These are phyloP conservation scores for Ogataea degrootiae DNA, from an alignment of 805 yeast species.

Conservation along the genomic window DNA sequence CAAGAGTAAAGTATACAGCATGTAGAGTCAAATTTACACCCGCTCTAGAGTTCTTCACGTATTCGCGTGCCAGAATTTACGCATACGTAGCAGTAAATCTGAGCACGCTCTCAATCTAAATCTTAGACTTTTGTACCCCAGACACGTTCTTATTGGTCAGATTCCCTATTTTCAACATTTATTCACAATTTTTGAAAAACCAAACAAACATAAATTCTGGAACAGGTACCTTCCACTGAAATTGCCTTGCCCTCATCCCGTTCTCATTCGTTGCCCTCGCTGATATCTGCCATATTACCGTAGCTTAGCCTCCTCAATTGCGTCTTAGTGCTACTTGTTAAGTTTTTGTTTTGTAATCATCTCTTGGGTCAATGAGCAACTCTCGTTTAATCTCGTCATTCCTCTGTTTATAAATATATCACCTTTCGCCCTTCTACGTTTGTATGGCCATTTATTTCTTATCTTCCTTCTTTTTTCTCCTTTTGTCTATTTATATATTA, in stretches of 20 bases:
- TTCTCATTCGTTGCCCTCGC: not conserved
- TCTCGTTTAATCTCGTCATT: not conserved
- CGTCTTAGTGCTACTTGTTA: not conserved
- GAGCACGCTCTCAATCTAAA: not conserved
- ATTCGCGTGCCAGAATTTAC: not conserved
- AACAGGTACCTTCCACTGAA: not conserved
- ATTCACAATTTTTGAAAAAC: not conserved
- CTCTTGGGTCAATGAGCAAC: not conserved
- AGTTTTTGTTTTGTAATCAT: too few relatives aligned
- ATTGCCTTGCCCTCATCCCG: not conserved
- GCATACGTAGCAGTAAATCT: not conserved
- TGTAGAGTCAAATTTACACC: not conserved
- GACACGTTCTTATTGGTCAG: not conserved
- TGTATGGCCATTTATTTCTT: not conserved
- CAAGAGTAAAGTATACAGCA: too few relatives aligned
- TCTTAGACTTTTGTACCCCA: not conserved
- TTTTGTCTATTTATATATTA: not conserved
- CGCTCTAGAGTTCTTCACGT: not conserved
- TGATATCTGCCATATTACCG: too few relatives aligned
- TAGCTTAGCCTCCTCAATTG: not conserved
- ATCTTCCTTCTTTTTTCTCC: not conserved
- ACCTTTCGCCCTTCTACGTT: not conserved
- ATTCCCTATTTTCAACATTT: not conserved
- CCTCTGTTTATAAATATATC: slow-evolving; percentile 2
- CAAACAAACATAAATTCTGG: not conserved